These are phyloP conservation scores for Datisca glomerata DNA, from an alignment of 306 rosid genomes.

Conservation along the genomic window DNA sequence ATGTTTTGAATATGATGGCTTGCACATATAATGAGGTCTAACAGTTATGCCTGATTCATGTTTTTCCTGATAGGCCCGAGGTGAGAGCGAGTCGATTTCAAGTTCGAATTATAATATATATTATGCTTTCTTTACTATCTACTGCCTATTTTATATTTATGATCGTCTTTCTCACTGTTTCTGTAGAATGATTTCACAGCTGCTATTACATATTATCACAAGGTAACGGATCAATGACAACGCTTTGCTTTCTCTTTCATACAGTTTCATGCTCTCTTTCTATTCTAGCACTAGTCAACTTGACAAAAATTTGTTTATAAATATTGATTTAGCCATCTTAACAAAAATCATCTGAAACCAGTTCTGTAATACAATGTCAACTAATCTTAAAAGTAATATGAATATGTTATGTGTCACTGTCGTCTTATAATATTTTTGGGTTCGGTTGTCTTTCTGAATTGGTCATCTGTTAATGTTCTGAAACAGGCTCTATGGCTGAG, in stretches of 20 bases:
- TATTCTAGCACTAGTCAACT: too few species aligned
- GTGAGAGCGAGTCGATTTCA: too few species aligned
- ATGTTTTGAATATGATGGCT: too few species aligned
- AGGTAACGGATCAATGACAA: too few species aligned
- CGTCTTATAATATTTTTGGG: not conserved
- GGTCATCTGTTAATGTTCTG: conserved; percentile 12
- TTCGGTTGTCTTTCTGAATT: conserved; percentile 12
- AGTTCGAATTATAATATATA: not conserved
- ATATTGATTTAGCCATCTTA: too few species aligned
- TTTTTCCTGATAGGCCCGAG: too few species aligned
- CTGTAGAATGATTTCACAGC: conserved; percentile 68
- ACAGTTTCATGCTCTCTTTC: not conserved
- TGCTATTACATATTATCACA: conserved; percentile 74
- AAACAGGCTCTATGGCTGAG: conserved; percentile 78
- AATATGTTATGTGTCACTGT: not conserved
- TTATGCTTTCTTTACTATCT: conserved; percentile 3
- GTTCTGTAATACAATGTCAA: too few species aligned
- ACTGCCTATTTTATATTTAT: not conserved
- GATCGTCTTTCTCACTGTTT: conserved; percentile 5
- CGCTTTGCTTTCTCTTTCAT: conserved; percentile 1
- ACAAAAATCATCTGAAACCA: too few species aligned
- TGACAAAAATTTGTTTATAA: too few species aligned
- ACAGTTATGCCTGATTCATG: too few species aligned
- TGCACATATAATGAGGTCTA: too few species aligned
- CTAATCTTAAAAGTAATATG: too few species aligned